Percentiles rank a stretch among this genome's conserved stretches.
Conservation (phyloP, 495 filamentous ascomycete genomes). For the Neohortaea acidophila region DNA sequence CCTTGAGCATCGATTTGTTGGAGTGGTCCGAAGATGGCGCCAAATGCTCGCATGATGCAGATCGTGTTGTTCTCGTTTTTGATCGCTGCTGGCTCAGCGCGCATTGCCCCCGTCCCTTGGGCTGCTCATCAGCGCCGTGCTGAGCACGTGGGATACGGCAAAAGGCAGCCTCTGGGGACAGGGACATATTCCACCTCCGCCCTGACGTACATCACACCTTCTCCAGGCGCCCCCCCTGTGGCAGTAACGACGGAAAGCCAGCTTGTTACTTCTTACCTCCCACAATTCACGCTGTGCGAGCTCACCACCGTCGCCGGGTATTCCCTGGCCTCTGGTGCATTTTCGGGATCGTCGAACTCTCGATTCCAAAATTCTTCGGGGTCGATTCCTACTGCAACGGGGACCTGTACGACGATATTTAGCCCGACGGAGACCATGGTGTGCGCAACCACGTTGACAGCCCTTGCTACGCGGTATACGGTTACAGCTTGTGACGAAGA, state of each 20-base stretch:
- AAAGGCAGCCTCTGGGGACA: background rate
- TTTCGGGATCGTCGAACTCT: background rate
- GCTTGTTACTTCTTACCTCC: constrained; percentile 21
- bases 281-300: constrained; percentile 24
- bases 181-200: constrained; percentile 1
- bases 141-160: constrained; percentile 6
- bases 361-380: constrained; percentile 13
- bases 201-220: constrained; percentile 22
- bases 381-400: constrained; percentile 10
- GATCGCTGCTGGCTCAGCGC: constrained; percentile 4
- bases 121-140: constrained; percentile 3
- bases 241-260: constrained; percentile 24
- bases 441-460: constrained; percentile 24
- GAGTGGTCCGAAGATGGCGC: too few relatives aligned
- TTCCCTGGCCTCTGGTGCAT: too few relatives aligned
- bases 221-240: constrained; percentile 21
- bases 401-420: constrained; percentile 19
- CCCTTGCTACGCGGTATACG: constrained; percentile 16
- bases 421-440: constrained; percentile 19
- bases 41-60: background rate
- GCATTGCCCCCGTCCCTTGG: background rate
- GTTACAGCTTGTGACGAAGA: constrained; percentile 24
- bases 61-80: background rate
- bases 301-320: constrained; percentile 20
- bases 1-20: too few relatives aligned